phyloP scores from a whole-genome alignment of 768 basidiomycete genomes.

The Psilocybe sp. region DNA sequence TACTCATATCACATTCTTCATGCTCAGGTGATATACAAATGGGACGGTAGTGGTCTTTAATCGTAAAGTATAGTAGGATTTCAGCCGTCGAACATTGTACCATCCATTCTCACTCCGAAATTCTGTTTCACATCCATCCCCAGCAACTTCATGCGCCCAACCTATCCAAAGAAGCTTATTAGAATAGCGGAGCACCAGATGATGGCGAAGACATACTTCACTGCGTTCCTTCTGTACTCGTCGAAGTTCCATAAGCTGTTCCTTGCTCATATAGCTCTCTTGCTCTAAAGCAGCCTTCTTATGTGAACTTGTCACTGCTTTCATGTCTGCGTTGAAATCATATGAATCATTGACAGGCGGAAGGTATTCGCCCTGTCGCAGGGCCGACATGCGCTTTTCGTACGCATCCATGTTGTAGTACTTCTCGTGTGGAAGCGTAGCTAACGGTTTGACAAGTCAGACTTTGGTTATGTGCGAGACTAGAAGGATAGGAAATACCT shows the following conservation, averaged over 20 bases:
- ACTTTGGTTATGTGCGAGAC: background rate
- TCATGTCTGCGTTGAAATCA: constrained; percentile 83
- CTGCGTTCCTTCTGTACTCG: constrained; percentile 82
- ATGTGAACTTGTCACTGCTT: constrained; percentile 65
- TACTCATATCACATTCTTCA: background rate
- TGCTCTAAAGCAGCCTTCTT: constrained; percentile 56
- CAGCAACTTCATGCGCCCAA: constrained; percentile 80
- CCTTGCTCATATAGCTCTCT: constrained; percentile 74
- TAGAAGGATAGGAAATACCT: constrained; percentile 37
- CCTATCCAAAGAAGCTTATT: constrained; percentile 33
- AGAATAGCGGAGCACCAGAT: background rate
- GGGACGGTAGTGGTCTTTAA: background rate
- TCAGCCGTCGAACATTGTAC: constrained; percentile 31
- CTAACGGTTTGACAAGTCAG: constrained; percentile 34
- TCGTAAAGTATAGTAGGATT: background rate
- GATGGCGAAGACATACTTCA: constrained; percentile 49
- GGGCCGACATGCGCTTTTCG: constrained; percentile 78
- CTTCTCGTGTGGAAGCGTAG: constrained; percentile 91
- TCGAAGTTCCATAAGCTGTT: constrained; percentile 79
- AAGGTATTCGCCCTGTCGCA: constrained; percentile 81
- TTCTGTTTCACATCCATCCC: constrained; percentile 86
- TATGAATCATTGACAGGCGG: constrained; percentile 72
- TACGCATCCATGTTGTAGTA: constrained; percentile 90
- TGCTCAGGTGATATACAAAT: too few relatives aligned
- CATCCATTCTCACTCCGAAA: constrained; percentile 88